These are phyloP conservation scores for Boletus pseudo-olivaceus DNA, from an alignment of 768 basidiomycete species.

Conservation along the genomic window DNA sequence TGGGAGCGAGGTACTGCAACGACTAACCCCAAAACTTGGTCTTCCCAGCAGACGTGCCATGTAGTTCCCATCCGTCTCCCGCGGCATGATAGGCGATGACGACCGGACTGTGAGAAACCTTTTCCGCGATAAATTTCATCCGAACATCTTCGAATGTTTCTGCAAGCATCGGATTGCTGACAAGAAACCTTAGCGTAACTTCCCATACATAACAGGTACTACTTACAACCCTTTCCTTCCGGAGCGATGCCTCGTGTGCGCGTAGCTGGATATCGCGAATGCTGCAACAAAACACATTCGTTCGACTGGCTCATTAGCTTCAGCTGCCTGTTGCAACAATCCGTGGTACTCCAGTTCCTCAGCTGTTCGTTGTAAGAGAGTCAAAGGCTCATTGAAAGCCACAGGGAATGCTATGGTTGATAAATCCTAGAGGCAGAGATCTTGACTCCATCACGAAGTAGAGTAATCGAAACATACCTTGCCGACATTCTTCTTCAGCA, in stretches of 20 bases:
- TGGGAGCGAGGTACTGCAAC: constrained; percentile 3
- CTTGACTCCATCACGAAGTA: not conserved
- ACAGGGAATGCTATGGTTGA: constrained; percentile 84
- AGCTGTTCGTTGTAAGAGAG: constrained; percentile 74
- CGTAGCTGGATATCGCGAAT: constrained; percentile 82
- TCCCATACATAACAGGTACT: constrained; percentile 1
- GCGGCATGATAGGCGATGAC: constrained; percentile 85
- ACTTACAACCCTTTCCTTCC: constrained; percentile 87
- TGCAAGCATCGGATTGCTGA: constrained; percentile 83
- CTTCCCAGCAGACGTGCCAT: constrained; percentile 74
- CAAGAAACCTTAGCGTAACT: constrained; percentile 7
- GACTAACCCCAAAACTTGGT: constrained; percentile 88
- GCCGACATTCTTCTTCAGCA: constrained; percentile 86
- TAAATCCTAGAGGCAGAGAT: constrained; percentile 53
- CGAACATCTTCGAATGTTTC: constrained; percentile 85
- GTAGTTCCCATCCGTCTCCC: constrained; percentile 72
- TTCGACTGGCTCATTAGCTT: constrained; percentile 54
- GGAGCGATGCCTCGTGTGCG: constrained; percentile 74
- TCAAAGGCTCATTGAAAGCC: constrained; percentile 85
- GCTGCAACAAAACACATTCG: constrained; percentile 77
- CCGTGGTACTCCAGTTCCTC: constrained; percentile 81
- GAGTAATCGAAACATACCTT: constrained; percentile 47
- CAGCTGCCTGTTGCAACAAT: constrained; percentile 64
- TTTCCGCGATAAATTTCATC: constrained; percentile 82
- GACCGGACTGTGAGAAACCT: constrained; percentile 82